Percentiles rank a stretch among this genome's conserved stretches.
phyloP scores from a whole-genome alignment of 1,284 basidiomycete genomes.

The Omphalotus olearius region DNA sequence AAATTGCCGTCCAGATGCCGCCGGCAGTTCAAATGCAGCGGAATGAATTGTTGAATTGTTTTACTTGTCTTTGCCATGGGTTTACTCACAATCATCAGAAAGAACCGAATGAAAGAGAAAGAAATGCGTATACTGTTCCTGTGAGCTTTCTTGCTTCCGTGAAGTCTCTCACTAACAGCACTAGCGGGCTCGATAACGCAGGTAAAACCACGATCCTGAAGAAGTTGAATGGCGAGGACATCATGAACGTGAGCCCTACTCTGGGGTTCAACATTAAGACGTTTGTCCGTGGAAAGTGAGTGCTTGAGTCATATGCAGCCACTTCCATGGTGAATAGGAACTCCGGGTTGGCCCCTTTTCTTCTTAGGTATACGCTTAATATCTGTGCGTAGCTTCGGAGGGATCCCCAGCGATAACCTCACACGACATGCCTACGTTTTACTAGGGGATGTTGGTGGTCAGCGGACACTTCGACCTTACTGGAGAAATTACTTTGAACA shows the following conservation, averaged over 20 bases:
- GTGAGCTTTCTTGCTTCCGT: conserved; percentile 41
- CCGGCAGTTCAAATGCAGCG: too few relatives aligned
- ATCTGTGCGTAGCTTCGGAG: conserved; percentile 63
- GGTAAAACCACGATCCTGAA: conserved; percentile 99
- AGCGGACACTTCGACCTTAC: conserved; percentile 92
- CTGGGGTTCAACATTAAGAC: conserved; percentile 99
- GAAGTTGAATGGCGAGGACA: conserved; percentile 89
- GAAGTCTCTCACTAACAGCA: not conserved
- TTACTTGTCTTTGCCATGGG: conserved; percentile 51
- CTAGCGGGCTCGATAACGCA: conserved; percentile 96
- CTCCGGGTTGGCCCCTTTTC: conserved; percentile 4
- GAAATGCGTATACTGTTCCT: conserved; percentile 97
- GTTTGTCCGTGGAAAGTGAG: conserved; percentile 85
- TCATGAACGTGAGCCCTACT: conserved; percentile 86
- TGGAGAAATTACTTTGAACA: conserved; percentile 99
- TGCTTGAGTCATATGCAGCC: conserved; percentile 3
- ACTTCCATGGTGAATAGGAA: conserved; percentile 15
- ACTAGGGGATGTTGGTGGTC: conserved; percentile 97
- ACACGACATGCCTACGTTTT: conserved; percentile 3
- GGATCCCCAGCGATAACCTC: conserved; percentile 14
- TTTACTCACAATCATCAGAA: conserved; percentile 94
- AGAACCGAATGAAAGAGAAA: conserved; percentile 91
- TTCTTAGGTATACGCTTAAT: conserved; percentile 81
- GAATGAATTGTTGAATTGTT: not conserved
- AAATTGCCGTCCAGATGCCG: not conserved